These are phyloP conservation scores for Lathyrus aphaca DNA, from an alignment of 306 rosid species.

Conservation along the genomic window DNA sequence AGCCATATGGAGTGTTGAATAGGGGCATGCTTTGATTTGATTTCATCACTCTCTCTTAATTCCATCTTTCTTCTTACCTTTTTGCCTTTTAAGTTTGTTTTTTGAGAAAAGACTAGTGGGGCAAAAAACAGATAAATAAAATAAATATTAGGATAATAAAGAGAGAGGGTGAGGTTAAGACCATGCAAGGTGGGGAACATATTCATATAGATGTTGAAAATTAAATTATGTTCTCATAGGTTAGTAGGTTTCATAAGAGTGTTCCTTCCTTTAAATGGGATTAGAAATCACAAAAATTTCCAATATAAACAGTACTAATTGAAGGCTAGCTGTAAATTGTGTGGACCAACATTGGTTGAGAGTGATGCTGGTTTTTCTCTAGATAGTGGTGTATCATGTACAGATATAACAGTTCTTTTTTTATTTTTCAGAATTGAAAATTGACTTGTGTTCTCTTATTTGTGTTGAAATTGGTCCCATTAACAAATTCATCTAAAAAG, in stretches of 20 bases:
- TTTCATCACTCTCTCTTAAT: constrained; percentile 46
- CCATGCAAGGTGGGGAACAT: constrained; percentile 97
- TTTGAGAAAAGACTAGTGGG: constrained; percentile 40
- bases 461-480: constrained; percentile 56
- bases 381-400: constrained; percentile 58
- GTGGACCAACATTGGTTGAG: constrained; percentile 65
- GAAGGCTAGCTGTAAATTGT: constrained; percentile 41
- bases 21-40: constrained; percentile 55
- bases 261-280: constrained; percentile 57
- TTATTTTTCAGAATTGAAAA: constrained; percentile 36
- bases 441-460: constrained; percentile 38
- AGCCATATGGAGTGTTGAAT: constrained; percentile 55
- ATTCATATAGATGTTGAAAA: constrained; percentile 78
- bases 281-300: constrained; percentile 50
- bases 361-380: constrained; percentile 49
- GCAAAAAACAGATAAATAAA: constrained; percentile 39
- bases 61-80: constrained; percentile 47
- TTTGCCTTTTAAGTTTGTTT: constrained; percentile 45
- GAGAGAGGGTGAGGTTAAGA: constrained; percentile 42
- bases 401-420: constrained; percentile 39
- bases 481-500: constrained; percentile 75
- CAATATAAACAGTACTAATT: constrained; percentile 56
- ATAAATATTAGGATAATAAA: constrained; percentile 42
- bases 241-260: constrained; percentile 58
- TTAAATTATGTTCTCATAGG: constrained; percentile 53